A percentile compares a stretch with the other conserved stretches of the same genome.
These are phyloP conservation scores for Schizosaccharomyces versatilis DNA, from an alignment of 1,139 yeast genomes.

Conservation along the genomic window DNA sequence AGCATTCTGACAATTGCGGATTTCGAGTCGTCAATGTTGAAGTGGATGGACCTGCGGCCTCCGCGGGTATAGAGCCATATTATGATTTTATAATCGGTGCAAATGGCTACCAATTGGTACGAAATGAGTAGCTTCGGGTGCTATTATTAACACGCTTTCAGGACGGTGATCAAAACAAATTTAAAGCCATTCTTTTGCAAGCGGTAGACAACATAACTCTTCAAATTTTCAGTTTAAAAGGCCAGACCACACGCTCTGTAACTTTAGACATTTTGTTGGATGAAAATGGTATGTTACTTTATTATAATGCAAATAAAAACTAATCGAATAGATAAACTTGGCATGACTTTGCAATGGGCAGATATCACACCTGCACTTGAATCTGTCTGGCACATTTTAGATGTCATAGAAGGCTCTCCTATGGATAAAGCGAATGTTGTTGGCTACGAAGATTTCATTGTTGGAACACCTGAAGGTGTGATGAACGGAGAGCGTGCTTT, in stretches of 20 bases:
- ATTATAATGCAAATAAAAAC: no score
- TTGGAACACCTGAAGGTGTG: conserved; percentile 73
- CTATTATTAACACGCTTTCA: background rate
- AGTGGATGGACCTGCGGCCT: conserved; percentile 23
- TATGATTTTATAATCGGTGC: conserved; percentile 64
- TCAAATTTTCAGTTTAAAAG: background rate
- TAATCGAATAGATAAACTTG: conserved; percentile 23
- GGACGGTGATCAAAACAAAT: background rate
- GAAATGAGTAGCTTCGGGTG: conserved; percentile 10
- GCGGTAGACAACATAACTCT: background rate
- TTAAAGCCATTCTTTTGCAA: background rate
- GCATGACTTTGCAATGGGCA: conserved; percentile 53
- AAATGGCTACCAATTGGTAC: conserved; percentile 33
- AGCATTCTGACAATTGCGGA: conserved; percentile 19
- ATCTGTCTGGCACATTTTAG: conserved; percentile 61
- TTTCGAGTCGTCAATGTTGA: conserved; percentile 33
- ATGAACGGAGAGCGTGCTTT: conserved; percentile 41
- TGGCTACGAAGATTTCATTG: conserved; percentile 70
- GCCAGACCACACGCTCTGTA: background rate
- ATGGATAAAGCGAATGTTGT: conserved; percentile 67
- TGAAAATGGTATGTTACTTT: background rate
- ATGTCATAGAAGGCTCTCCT: conserved; percentile 57
- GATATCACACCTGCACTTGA: conserved; percentile 25
- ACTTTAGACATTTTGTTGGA: background rate
- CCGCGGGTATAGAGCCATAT: conserved; percentile 48